A percentile compares a stretch with the other conserved stretches of the same genome.
phyloP scores from a whole-genome alignment of 1,284 basidiomycete species.

The Leccinum insolens region DNA sequence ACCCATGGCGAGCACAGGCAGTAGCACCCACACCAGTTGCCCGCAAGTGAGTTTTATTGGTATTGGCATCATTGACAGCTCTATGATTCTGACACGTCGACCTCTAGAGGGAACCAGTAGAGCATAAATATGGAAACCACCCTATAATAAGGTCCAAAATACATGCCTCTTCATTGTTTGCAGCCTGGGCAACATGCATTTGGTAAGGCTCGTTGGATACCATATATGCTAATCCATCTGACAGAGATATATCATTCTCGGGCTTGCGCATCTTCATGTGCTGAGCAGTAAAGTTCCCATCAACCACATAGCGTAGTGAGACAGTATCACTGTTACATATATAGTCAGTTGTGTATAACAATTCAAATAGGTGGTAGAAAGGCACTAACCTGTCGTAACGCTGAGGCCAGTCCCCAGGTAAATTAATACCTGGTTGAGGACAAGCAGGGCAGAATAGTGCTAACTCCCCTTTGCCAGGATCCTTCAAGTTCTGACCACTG shows the following conservation, averaged over 20 bases:
- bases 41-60: slow-evolving; percentile 7
- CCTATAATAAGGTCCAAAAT: neutral
- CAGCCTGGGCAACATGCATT: slow-evolving; percentile 5
- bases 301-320: slow-evolving; percentile 7
- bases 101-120: too few relatives aligned
- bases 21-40: neutral
- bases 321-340: too few relatives aligned
- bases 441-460: slow-evolving; percentile 17
- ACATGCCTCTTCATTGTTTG: slow-evolving; percentile 10
- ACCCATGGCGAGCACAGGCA: too few relatives aligned
- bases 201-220: slow-evolving; percentile 9
- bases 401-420: neutral
- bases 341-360: too few relatives aligned
- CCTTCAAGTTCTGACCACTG: neutral
- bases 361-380: too few relatives aligned
- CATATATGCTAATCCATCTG: slow-evolving; percentile 20
- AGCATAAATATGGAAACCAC: neutral
- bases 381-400: neutral
- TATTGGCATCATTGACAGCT: too few relatives aligned
- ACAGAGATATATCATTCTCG: slow-evolving; percentile 11
- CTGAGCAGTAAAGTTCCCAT: slow-evolving; percentile 21
- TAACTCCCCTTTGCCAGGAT: neutral
- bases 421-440: slow-evolving; percentile 14
- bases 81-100: too few relatives aligned
- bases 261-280: slow-evolving; percentile 19